A percentile compares a stretch with the other conserved stretches of the same genome.
phyloP scores from a whole-genome alignment of 2,329 filamentous ascomycete species.

The Plectosphaerella sp. region DNA sequence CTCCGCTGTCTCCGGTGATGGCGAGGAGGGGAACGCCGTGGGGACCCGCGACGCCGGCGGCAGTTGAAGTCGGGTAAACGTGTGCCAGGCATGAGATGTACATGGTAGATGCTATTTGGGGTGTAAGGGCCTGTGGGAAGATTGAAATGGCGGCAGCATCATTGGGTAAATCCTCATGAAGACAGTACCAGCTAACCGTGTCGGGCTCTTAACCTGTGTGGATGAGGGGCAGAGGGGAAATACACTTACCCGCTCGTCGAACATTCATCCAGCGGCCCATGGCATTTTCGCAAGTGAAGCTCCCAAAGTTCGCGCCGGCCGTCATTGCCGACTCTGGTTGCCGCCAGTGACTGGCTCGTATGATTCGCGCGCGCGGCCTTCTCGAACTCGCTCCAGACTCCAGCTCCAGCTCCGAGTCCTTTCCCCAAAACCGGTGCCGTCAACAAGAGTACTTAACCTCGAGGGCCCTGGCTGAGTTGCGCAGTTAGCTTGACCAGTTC shows the following conservation, averaged over 20 bases:
- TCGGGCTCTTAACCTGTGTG: too few relatives aligned
- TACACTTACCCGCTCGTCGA: not conserved
- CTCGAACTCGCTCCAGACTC: not conserved
- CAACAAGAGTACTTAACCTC: not conserved
- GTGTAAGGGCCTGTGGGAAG: too few relatives aligned
- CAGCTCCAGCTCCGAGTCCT: not conserved
- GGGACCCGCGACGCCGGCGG: not conserved
- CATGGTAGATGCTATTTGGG: too few relatives aligned
- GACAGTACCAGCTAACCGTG: too few relatives aligned
- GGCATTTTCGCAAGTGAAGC: not conserved
- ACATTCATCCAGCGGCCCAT: not conserved
- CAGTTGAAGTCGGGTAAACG: constrained; percentile 1
- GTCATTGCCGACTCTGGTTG: constrained; percentile 4
- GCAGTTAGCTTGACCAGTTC: constrained; percentile 73
- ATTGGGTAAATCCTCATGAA: too few relatives aligned
- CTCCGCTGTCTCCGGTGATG: too few relatives aligned
- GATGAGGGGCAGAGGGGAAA: not conserved
- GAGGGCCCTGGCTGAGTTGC: not conserved
- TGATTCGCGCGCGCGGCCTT: constrained; percentile 3
- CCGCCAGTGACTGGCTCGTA: constrained; percentile 2
- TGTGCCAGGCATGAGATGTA: not conserved
- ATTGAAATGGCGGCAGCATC: too few relatives aligned
- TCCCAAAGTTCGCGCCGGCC: not conserved
- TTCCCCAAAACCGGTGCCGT: not conserved
- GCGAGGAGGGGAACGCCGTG: not conserved